Evolutionary conservation across 177 flowering plant species (phyloP).

Genomic region (Telopea speciosissima): DNA sequence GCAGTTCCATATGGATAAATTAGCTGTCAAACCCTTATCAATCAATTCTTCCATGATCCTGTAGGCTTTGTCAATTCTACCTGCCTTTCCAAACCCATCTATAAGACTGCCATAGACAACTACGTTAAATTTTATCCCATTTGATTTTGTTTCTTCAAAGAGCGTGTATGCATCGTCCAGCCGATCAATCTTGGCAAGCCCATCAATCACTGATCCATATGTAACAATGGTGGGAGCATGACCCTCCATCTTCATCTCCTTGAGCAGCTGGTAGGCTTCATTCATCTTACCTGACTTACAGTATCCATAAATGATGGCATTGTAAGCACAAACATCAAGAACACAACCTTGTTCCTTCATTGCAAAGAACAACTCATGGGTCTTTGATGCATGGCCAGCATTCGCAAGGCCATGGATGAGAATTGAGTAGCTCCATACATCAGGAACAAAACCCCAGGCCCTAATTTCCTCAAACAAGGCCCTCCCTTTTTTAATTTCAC

Average conservation of each 20-base stretch:
- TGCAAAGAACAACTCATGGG: background rate
- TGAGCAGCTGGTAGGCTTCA: background rate
- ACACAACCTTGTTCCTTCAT: background rate
- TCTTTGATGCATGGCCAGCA: background rate
- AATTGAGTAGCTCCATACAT: background rate
- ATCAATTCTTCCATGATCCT: background rate
- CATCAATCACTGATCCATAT: background rate
- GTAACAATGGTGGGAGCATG: background rate
- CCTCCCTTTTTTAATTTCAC: background rate
- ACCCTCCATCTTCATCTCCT: background rate
- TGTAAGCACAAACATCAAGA: background rate
- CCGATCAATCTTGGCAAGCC: background rate
- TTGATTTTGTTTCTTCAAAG: background rate
- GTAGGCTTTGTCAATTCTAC: background rate
- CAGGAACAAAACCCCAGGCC: background rate
- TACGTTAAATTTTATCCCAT: background rate
- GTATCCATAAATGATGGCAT: background rate
- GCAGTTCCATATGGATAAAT: too few relatives aligned
- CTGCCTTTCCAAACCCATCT: background rate
- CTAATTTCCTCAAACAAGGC: background rate
- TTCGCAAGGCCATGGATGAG: background rate
- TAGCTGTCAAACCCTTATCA: background rate
- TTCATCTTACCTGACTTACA: background rate
- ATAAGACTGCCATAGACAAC: background rate
- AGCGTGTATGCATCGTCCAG: background rate